Base-by-base conservation (phyloP, 2,329 filamentous ascomycete genomes). In the Periconia digitata region DNA sequence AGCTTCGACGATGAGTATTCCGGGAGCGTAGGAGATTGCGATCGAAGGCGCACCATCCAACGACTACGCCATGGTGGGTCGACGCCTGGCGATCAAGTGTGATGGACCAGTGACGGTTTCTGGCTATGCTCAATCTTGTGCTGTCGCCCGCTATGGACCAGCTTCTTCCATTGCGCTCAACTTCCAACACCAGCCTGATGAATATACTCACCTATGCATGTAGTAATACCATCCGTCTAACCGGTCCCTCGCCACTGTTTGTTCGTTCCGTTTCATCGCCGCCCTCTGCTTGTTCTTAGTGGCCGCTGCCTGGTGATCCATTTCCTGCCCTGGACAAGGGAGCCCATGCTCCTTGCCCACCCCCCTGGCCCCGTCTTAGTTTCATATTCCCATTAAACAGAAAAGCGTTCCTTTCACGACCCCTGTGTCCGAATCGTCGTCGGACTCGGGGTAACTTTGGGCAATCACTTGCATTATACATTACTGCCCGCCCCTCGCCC, bases 381-480 rank as follows among this genome's bases (percentile, higher is more conserved):
- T 70, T 69, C 67, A 68, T 55, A 44, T 63, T 58, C 56, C 62
- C 59, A 60, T 66, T 32, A 32, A 32, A 32, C 27, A 60, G 59
- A 60, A 59, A 29, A 64, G 60, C 64, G 68, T 69, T 66, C 66
- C 66, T 70, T n/a, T 70, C 67, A 70, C 68, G 60, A 68, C 64
- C 63, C 57, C 43, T 20, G 39, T 37, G 39, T 50, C 51, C 56
- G 61, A 60, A 62, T 61, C 59, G 62, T 54, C 51, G 53, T 56
- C 53, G 54, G 50, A 52, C 51, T 54, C 49, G 38, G 43, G 48
- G 54, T 65, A 58, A 57, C 27, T 32, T 32, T 32, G n/a, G n/a
- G 10, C n/a, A 6, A 27, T 27, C 24, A 15, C 27, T 15, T 32
- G n/a, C 27, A 32, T 32, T 64, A 66, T 57, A 58, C 58, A 50